A percentile compares a stretch with the other conserved stretches of the same genome.
Evolutionary conservation across 208 protist species (phyloP).

Genomic region (Endotrypanum monterogeii): DNA sequence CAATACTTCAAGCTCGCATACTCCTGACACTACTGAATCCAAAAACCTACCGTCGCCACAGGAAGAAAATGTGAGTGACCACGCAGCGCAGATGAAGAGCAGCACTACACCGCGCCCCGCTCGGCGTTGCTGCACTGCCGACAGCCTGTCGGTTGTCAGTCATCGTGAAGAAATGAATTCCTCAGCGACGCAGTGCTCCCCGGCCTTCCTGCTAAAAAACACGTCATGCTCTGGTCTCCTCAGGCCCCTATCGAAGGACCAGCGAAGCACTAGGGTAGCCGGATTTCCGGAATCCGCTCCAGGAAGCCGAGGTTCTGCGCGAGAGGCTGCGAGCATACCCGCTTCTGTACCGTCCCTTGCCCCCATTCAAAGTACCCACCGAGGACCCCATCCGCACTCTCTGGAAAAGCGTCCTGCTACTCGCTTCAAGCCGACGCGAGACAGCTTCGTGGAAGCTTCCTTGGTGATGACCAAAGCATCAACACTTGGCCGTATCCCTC

Average conservation of each 20-base stretch:
- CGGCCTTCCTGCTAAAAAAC: neutral
- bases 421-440: neutral
- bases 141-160: too few species aligned
- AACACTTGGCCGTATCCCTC: neutral
- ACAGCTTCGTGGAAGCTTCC: neutral
- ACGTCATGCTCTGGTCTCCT: neutral
- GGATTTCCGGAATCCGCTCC: neutral
- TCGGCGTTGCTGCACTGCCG: constrained; percentile 7
- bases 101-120: constrained; percentile 9
- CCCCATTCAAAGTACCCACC: neutral
- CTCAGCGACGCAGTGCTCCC: neutral
- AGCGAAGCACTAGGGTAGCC: neutral
- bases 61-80: neutral
- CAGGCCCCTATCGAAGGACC: neutral
- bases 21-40: too few species aligned
- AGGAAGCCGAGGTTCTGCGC: neutral
- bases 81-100: neutral
- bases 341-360: neutral
- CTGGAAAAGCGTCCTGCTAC: neutral
- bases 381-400: neutral
- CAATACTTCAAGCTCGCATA: neutral
- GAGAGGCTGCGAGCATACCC: neutral
- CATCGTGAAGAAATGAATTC: neutral
- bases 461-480: constrained; percentile 4
- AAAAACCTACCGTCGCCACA: neutral